Percentiles rank a stretch among this genome's conserved stretches.
Evolutionary conservation across 1,139 yeast species (phyloP).

Genomic region (Blastobotrys proliferans): DNA sequence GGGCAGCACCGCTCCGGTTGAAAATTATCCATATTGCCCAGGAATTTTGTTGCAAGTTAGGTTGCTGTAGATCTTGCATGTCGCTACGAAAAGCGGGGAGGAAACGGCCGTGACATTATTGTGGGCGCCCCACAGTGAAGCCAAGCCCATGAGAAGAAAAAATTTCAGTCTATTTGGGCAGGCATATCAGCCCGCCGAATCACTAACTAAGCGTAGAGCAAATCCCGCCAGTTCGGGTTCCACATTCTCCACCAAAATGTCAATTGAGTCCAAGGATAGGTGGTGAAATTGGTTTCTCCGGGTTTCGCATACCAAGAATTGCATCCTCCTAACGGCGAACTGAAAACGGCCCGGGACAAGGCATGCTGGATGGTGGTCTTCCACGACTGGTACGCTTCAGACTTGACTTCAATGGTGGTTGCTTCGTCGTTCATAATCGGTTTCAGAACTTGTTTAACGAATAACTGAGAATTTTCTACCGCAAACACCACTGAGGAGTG

Average conservation of each 20-base stretch:
- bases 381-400: constrained; percentile 19
- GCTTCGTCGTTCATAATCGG: constrained; percentile 14
- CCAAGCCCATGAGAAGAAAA: no score
- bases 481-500: constrained; percentile 20
- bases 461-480: constrained; percentile 17
- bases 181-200: no score
- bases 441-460: constrained; percentile 13
- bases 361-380: constrained; percentile 9
- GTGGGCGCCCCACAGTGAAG: no score
- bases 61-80: not conserved
- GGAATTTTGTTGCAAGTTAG: not conserved
- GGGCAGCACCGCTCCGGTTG: not conserved
- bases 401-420: constrained; percentile 13
- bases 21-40: not conserved
- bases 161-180: no score
- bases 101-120: no score
- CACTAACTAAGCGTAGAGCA: constrained; percentile 2
- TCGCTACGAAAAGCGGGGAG: no score
- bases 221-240: constrained; percentile 12
- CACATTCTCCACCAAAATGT: constrained; percentile 16
- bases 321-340: constrained; percentile 19
- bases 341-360: constrained; percentile 13
- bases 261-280: constrained; percentile 20
- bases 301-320: constrained; percentile 17
- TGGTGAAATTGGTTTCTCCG: constrained; percentile 14